Percentiles rank a stretch among this genome's conserved stretches.
Evolutionary conservation across 129 eudicot species (phyloP).

Genomic region (Daucus carota): DH1_v3.0 NC_030386.2:38274001-38274500

Average conservation of each 20-base stretch:
- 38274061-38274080: background rate
- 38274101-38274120: background rate
- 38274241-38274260: background rate
- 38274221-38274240: background rate
- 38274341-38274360: background rate
- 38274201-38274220: background rate
- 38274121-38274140: no score
- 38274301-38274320: background rate
- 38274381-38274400: background rate
- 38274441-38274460: no score
- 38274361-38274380: background rate
- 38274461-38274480: no score
- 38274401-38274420: no score
- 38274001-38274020: background rate
- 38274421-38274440: no score
- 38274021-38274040: background rate
- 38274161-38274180: background rate
- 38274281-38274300: background rate
- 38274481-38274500: no score
- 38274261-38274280: background rate
- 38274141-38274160: no score
- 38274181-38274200: background rate
- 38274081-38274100: background rate
- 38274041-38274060: background rate
- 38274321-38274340: background rate